Evolutionary conservation across 352 stramenopile genomes (phyloP).

Genomic region (Hyaloperonospora brassicae): DNA sequence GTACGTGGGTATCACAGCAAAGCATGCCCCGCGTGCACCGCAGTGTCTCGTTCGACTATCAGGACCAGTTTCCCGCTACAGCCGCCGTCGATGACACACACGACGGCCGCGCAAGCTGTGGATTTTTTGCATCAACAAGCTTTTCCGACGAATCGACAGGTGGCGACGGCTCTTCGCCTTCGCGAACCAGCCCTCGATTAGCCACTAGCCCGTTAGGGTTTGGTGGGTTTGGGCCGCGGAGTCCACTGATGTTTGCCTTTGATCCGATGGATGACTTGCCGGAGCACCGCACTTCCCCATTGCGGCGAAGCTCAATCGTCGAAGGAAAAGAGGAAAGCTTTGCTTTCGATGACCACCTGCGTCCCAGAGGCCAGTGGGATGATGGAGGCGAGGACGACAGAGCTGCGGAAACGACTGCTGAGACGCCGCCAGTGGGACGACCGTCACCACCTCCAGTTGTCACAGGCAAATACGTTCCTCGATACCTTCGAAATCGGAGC

Average conservation of each 20-base stretch:
- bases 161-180: constrained; percentile 27
- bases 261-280: constrained; percentile 62
- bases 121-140: constrained; percentile 37
- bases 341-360: constrained; percentile 19
- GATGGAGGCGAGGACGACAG: constrained; percentile 9
- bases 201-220: constrained; percentile 51
- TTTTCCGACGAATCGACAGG: constrained; percentile 56
- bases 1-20: constrained; percentile 11
- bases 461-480: constrained; percentile 61
- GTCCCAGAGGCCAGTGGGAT: constrained; percentile 21
- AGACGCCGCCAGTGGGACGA: constrained; percentile 34
- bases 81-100: constrained; percentile 49
- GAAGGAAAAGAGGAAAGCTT: constrained; percentile 22
- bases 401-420: constrained; percentile 10
- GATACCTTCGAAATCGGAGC: constrained; percentile 61
- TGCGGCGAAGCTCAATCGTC: constrained; percentile 11
- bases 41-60: constrained; percentile 71
- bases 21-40: constrained; percentile 65
- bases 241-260: constrained; percentile 72
- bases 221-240: constrained; percentile 51
- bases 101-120: constrained; percentile 31
- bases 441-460: constrained; percentile 52
- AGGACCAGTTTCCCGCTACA: constrained; percentile 33
- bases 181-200: constrained; percentile 43
- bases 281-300: constrained; percentile 24